phyloP scores from a whole-genome alignment of 2,329 filamentous ascomycete genomes.

The Aspergillus chevalieri region DNA sequence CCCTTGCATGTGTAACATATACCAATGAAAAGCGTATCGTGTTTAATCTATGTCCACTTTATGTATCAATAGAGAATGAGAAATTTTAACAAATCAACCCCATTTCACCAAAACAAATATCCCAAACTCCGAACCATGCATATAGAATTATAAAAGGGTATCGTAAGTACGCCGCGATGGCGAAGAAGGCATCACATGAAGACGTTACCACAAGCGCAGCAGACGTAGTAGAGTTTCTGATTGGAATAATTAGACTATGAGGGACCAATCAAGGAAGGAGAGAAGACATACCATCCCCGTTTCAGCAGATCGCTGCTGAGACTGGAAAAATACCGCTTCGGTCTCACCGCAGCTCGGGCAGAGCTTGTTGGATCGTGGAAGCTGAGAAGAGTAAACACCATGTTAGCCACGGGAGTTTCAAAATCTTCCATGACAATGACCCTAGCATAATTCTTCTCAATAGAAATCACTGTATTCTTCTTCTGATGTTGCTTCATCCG shows the following conservation, averaged over 20 bases:
- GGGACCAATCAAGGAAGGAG: conserved; percentile 5
- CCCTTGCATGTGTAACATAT: conserved; percentile 65
- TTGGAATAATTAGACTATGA: background rate
- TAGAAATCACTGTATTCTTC: conserved; percentile 12
- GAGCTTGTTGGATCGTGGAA: conserved; percentile 78
- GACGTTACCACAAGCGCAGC: conserved; percentile 86
- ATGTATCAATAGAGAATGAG: conserved; percentile 25
- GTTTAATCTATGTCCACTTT: conserved; percentile 17
- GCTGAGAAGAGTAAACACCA: conserved; percentile 46
- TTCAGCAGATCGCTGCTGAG: conserved; percentile 91
- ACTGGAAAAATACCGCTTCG: conserved; percentile 98
- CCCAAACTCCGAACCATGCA: conserved; percentile 12
- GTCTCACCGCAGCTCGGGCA: conserved; percentile 80
- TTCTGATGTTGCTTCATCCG: conserved; percentile 10
- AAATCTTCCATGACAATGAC: conserved; percentile 8
- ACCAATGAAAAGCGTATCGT: conserved; percentile 25
- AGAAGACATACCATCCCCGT: conserved; percentile 81
- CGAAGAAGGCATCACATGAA: conserved; percentile 45
- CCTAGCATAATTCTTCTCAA: conserved; percentile 1
- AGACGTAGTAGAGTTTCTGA: conserved; percentile 89
- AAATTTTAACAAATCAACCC: conserved; percentile 3
- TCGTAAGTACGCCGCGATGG: conserved; percentile 17
- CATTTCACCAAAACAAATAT: conserved; percentile 2
- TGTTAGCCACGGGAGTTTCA: conserved; percentile 28
- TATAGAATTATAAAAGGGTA: conserved; percentile 22